Conservation (phyloP, 2,329 filamentous ascomycete species). For the Talaromyces sp. region DNA sequence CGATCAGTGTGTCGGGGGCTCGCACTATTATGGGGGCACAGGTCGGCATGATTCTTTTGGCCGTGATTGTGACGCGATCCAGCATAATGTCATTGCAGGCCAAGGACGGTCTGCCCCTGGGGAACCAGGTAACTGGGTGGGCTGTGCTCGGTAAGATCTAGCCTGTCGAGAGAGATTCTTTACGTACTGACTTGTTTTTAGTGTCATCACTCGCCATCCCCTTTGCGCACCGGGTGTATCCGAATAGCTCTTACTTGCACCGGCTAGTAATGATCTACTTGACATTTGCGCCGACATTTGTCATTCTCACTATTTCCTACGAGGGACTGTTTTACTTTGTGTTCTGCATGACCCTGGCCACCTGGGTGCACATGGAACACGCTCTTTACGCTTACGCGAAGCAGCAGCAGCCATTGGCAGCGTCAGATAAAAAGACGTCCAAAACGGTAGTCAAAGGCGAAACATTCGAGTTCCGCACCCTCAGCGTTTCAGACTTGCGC, state of each 20-base stretch:
- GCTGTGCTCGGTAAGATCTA: constrained; percentile 59
- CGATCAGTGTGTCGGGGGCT: constrained; percentile 28
- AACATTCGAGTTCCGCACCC: constrained; percentile 53
- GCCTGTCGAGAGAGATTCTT: no score
- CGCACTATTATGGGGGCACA: constrained; percentile 45
- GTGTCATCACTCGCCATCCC: constrained; percentile 73
- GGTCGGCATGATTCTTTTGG: constrained; percentile 71
- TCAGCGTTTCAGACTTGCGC: constrained; percentile 78
- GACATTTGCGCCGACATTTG: constrained; percentile 86
- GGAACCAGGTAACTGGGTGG: constrained; percentile 87
- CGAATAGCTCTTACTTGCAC: constrained; percentile 85
- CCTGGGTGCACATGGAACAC: constrained; percentile 91
- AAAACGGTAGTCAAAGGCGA: constrained; percentile 28
- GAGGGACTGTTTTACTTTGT: constrained; percentile 93
- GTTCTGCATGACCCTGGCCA: constrained; percentile 75
- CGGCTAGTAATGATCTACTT: constrained; percentile 84
- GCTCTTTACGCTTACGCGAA: constrained; percentile 54
- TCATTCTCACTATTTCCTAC: constrained; percentile 95
- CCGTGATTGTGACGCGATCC: constrained; percentile 81
- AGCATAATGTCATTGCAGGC: constrained; percentile 82
- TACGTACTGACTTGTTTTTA: constrained; percentile 26
- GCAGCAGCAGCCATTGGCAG: constrained; percentile 2
- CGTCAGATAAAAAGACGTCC: constrained; percentile 17
- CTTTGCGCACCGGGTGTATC: constrained; percentile 71
- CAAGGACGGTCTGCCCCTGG: constrained; percentile 75